These are phyloP conservation scores for Spizellomyces punctatus DNA, from an alignment of 192 early-diverging fungal genomes.

Conservation along the genomic window DNA sequence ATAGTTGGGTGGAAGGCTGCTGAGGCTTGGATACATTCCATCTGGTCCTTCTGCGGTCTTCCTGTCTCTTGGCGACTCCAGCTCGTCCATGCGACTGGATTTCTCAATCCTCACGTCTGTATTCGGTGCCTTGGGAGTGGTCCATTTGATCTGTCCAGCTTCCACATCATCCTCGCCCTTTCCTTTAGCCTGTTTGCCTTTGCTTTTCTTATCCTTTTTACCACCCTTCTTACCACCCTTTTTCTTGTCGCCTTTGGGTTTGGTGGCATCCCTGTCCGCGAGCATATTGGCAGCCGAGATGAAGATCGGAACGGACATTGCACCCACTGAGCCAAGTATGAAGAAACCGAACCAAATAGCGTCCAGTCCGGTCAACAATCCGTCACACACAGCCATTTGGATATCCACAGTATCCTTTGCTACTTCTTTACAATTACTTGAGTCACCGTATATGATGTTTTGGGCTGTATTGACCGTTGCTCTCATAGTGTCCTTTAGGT, in stretches of 20 bases:
- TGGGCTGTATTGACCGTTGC: background rate
- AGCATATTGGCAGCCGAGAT: constrained; percentile 27
- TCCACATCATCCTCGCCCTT: constrained; percentile 27
- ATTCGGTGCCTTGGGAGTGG: constrained; percentile 6
- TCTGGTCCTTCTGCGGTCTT: background rate
- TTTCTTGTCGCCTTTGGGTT: background rate
- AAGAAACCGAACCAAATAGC: constrained; percentile 35
- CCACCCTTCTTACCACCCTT: constrained; percentile 5
- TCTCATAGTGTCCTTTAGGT: background rate
- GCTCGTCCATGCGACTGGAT: background rate
- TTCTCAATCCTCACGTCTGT: background rate
- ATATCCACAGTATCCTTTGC: constrained; percentile 16
- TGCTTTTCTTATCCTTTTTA: constrained; percentile 15
- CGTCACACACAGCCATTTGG: constrained; percentile 25
- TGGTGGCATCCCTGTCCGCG: constrained; percentile 23
- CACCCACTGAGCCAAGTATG: constrained; percentile 15
- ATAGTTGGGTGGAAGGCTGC: background rate
- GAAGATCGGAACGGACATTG: constrained; percentile 22
- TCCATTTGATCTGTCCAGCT: constrained; percentile 32
- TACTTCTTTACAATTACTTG: constrained; percentile 7
- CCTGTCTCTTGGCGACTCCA: too few species aligned
- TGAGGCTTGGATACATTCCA: constrained; percentile 1
- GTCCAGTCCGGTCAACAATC: constrained; percentile 12
- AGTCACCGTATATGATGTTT: background rate
- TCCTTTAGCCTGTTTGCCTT: constrained; percentile 12